These are phyloP conservation scores for Septoria linicola DNA, from an alignment of 2,329 filamentous ascomycete species.

Conservation along the genomic window DNA sequence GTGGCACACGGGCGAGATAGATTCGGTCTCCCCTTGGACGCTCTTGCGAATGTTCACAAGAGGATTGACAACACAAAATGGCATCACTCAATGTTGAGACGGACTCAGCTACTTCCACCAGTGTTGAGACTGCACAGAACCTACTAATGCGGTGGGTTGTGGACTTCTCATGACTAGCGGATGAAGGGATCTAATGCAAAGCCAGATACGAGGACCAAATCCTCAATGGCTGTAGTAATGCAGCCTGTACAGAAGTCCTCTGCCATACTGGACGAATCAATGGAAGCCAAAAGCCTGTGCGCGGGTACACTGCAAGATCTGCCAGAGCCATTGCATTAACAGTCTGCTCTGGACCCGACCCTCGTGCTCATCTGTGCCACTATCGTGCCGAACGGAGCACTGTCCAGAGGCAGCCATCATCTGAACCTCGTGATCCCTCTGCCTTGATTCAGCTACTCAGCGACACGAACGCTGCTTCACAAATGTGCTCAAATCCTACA, in stretches of 20 bases:
- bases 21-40: too few species aligned
- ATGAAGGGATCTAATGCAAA: neutral
- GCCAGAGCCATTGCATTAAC: constrained; percentile 76
- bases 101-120: neutral
- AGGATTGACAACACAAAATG: neutral
- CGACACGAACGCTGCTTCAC: constrained; percentile 25
- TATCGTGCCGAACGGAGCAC: constrained; percentile 8
- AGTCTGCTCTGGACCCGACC: constrained; percentile 72
- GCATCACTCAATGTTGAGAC: neutral
- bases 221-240: constrained; percentile 69
- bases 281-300: constrained; percentile 61
- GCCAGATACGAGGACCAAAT: constrained; percentile 62
- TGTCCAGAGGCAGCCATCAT: neutral
- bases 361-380: constrained; percentile 66
- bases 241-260: constrained; percentile 66
- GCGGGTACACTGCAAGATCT: constrained; percentile 75
- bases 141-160: neutral
- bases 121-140: neutral
- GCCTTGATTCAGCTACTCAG: constrained; percentile 60
- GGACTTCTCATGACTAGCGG: neutral
- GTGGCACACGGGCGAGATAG: too few species aligned
- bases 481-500: neutral
- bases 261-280: constrained; percentile 76
- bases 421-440: constrained; percentile 50
- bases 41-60: too few species aligned